These are phyloP conservation scores for Cyphellophora europaea DNA, from an alignment of 2,329 filamentous ascomycete genomes.

Conservation along the genomic window DNA sequence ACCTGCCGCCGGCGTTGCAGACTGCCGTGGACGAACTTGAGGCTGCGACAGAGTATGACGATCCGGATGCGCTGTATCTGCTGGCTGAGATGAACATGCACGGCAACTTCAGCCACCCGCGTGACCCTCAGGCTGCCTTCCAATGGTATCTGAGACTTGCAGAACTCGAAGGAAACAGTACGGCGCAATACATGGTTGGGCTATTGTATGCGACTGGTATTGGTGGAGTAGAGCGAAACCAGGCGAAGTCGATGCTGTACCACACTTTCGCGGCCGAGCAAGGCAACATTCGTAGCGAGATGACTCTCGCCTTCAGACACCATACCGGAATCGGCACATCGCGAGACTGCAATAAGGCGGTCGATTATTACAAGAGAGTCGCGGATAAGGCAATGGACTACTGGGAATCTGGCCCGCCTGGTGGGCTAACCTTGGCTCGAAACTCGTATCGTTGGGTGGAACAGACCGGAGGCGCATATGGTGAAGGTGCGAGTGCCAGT, in stretches of 20 bases:
- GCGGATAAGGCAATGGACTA: constrained; percentile 87
- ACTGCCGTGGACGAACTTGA: constrained; percentile 51
- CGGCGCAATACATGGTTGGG: constrained; percentile 90
- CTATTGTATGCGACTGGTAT: constrained; percentile 94
- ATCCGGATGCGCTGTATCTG: constrained; percentile 74
- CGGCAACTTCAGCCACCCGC: constrained; percentile 82
- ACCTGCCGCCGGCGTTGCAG: constrained; percentile 42
- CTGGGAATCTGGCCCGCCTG: constrained; percentile 82
- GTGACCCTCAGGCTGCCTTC: constrained; percentile 72
- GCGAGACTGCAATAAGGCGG: constrained; percentile 75
- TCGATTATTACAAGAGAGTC: constrained; percentile 82
- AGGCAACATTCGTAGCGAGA: constrained; percentile 77
- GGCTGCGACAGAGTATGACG: constrained; percentile 44
- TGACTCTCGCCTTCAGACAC: constrained; percentile 85
- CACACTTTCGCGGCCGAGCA: constrained; percentile 85
- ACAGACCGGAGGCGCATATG: constrained; percentile 84
- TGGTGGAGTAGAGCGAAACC: constrained; percentile 72
- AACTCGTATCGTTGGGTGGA: constrained; percentile 84
- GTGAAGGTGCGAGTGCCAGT: constrained; percentile 82
- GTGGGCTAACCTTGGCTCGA: constrained; percentile 66
- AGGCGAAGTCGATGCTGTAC: constrained; percentile 85
- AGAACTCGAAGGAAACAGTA: constrained; percentile 69
- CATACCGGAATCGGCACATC: constrained; percentile 76
- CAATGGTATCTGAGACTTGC: constrained; percentile 72
- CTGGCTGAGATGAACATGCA: constrained; percentile 95